These are phyloP conservation scores for Lophium mytilinum DNA, from an alignment of 495 filamentous ascomycete genomes.

Conservation along the genomic window DNA sequence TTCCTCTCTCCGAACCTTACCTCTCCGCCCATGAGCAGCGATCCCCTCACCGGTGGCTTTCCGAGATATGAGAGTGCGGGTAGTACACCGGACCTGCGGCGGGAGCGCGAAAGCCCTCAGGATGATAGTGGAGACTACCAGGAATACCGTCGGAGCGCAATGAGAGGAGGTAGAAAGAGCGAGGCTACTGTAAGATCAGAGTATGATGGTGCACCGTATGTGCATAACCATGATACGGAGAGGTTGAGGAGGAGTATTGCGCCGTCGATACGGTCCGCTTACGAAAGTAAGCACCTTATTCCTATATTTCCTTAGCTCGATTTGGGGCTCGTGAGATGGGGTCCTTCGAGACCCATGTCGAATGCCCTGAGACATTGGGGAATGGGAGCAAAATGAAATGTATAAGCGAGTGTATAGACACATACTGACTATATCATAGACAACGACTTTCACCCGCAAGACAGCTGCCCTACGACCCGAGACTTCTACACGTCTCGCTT, in stretches of 20 bases:
- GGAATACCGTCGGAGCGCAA: conserved; percentile 6
- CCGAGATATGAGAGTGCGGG: conserved; percentile 3
- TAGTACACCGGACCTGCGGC: conserved; percentile 19
- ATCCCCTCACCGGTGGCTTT: conserved; percentile 17
- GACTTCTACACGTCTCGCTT: conserved; percentile 33
- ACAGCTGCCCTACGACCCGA: conserved; percentile 26
- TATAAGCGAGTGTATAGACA: background rate
- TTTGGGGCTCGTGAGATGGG: no score
- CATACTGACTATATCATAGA: background rate
- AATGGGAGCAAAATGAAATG: background rate
- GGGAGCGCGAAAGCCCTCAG: conserved; percentile 16
- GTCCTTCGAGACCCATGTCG: no score
- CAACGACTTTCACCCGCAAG: conserved; percentile 20
- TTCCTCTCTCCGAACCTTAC: conserved; percentile 2
- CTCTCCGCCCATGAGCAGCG: conserved; percentile 11
- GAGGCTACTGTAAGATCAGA: conserved; percentile 1
- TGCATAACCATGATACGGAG: conserved; percentile 12
- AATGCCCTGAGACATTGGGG: no score
- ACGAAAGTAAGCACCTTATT: conserved; percentile 12
- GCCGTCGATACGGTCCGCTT: conserved; percentile 19
- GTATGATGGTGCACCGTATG: background rate
- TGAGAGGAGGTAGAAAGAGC: conserved; percentile 1
- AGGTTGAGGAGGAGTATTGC: conserved; percentile 1
- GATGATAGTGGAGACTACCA: conserved; percentile 10
- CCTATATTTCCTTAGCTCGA: background rate